Base-by-base conservation (phyloP, 1,139 yeast species). In the Saccharomyces hybrid region DNA sequence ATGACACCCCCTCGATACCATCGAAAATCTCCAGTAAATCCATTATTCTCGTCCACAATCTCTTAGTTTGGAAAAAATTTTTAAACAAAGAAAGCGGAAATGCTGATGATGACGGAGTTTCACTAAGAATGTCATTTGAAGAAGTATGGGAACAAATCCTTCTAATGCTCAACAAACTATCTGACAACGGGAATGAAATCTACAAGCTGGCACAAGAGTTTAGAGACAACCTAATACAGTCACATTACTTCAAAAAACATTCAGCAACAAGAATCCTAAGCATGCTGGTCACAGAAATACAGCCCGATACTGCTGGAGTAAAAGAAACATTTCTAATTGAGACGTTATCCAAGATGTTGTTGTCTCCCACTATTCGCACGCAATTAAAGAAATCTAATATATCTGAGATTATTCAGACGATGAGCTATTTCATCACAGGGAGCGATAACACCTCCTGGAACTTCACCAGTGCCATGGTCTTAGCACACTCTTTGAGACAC, bases 1-100 rank as follows among this genome's bases (percentile, higher is more conserved):
- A 59, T 38, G 66, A 64, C 27, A 59, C 61, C 1, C 47, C 53
- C n/a, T 54, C 59, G 25, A 56, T 66, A 13, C 70, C 70, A 14
- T 56, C 62, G 11, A 63, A 59, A 20, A 57, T 68, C 49, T 63
- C 64, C 1, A 58, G 61, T 28, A 64, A 62, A 48, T 61, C 67
- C 4, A 52, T 68, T 26, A 54, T 67, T 4, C 52, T 68, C 27
- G 51, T 61, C 7, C 60, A 62, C 41, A 64, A 66, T 50, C 44
- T 66, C 14, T 30, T 66, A 25, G 51, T 58, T 2, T 42, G 59
- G 6, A 58, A 59, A 25, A 44, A 49, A 4, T 47, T 55, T 14
- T 30, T 57, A 46, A 50, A 49, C 9, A 48, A 34, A 31, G 14
- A 44, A 50, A 13, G 31, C 51, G 9, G 47, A 48, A n/a, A 38